Evolutionary conservation across 768 basidiomycete species (phyloP).

Genomic region (Pluteus cervinus): DNA sequence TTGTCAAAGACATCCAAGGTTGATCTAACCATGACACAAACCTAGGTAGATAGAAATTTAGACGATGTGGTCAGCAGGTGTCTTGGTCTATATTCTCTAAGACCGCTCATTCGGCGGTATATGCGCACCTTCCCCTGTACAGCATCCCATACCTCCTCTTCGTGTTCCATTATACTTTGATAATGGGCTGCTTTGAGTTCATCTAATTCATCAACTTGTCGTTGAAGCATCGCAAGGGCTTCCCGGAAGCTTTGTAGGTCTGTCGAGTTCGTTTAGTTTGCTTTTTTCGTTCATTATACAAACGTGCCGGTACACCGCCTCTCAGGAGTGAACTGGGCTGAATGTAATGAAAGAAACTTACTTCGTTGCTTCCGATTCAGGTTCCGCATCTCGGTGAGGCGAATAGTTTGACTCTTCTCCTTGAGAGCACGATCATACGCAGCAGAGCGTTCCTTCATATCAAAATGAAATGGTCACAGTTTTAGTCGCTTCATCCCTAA

Average conservation of each 20-base stretch:
- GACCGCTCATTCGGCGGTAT: no score
- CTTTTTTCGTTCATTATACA: not conserved
- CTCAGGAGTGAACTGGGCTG: not conserved
- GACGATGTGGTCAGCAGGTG: constrained; percentile 5
- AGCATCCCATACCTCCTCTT: constrained; percentile 93
- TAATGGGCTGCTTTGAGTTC: constrained; percentile 82
- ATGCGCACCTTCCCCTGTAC: constrained; percentile 75
- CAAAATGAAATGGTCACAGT: no score
- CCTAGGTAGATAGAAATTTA: constrained; percentile 29
- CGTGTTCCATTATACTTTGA: constrained; percentile 83
- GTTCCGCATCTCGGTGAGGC: constrained; percentile 78
- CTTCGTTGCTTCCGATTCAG: constrained; percentile 84
- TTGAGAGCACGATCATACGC: constrained; percentile 77
- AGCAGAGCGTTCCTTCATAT: constrained; percentile 85
- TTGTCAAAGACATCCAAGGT: constrained; percentile 91
- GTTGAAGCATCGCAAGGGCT: constrained; percentile 73
- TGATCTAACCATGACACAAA: constrained; percentile 79
- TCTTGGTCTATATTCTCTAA: no score
- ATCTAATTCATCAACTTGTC: constrained; percentile 90
- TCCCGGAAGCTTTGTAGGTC: constrained; percentile 87
- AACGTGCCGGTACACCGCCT: no score
- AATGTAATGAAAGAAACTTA: constrained; percentile 29
- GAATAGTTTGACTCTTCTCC: constrained; percentile 81
- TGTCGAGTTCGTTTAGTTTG: constrained; percentile 26
- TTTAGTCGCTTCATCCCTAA: no score